phyloP scores from a whole-genome alignment of 75 land plant genomes.

The Selaginella tamariscina region DNA sequence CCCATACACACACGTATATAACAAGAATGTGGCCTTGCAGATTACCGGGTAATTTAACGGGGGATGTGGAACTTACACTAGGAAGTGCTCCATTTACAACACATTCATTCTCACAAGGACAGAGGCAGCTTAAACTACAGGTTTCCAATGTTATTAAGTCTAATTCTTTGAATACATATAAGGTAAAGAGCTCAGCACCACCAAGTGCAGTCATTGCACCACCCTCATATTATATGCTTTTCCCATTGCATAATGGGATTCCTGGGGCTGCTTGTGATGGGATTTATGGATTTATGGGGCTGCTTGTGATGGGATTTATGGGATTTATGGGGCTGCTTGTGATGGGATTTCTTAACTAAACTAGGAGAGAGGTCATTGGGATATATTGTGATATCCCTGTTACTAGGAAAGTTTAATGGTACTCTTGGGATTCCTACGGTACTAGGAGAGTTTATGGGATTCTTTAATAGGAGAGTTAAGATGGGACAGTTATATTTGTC shows the following conservation, averaged over 20 bases:
- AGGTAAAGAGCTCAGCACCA: neutral
- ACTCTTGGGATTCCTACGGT: too few relatives aligned
- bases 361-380: too few relatives aligned
- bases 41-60: constrained; percentile 39
- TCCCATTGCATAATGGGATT: neutral
- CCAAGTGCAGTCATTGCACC: neutral
- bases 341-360: too few relatives aligned
- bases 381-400: too few relatives aligned
- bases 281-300: too few relatives aligned
- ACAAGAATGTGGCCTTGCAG: constrained; percentile 32
- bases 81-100: constrained; percentile 58
- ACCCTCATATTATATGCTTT: neutral
- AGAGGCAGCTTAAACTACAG: constrained; percentile 33
- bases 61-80: constrained; percentile 29
- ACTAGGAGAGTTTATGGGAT: too few relatives aligned
- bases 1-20: too few relatives aligned
- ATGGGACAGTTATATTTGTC: too few relatives aligned
- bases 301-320: neutral
- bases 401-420: too few relatives aligned
- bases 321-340: too few relatives aligned
- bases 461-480: too few relatives aligned
- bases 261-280: too few relatives aligned
- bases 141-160: neutral
- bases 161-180: neutral
- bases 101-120: constrained; percentile 66